phyloP scores from a whole-genome alignment of 1,139 yeast genomes.

The Kodamaea alishanica region DNA sequence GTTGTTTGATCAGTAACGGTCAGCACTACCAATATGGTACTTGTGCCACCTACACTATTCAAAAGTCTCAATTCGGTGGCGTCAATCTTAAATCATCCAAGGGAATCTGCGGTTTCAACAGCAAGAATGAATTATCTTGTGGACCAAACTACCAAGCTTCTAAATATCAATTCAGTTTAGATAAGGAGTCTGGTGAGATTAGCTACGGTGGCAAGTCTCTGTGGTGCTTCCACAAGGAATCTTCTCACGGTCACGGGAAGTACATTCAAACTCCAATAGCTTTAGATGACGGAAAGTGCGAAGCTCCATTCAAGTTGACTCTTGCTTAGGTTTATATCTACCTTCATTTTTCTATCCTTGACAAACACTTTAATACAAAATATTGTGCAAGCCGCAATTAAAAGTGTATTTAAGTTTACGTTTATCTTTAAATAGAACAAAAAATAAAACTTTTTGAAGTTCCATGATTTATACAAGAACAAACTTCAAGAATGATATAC shows the following conservation, averaged over 20 bases:
- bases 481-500: too few species aligned
- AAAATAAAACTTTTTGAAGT: too few species aligned
- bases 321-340: too few species aligned
- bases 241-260: conserved; percentile 39
- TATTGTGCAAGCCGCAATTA: too few species aligned
- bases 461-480: too few species aligned
- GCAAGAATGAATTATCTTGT: conserved; percentile 31
- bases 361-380: too few species aligned
- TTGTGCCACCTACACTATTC: conserved; percentile 68
- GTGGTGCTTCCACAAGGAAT: conserved; percentile 59
- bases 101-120: conserved; percentile 66
- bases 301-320: conserved; percentile 38
- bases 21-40: conserved; percentile 81
- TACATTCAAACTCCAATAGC: conserved; percentile 52
- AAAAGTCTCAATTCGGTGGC: conserved; percentile 66
- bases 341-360: too few species aligned
- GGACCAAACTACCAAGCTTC: conserved; percentile 25
- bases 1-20: conserved; percentile 83
- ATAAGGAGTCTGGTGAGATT: conserved; percentile 42
- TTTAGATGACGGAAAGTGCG: conserved; percentile 44
- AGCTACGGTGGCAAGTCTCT: conserved; percentile 60
- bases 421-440: too few species aligned
- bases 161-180: conserved; percentile 53
- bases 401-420: too few species aligned
- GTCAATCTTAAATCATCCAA: conserved; percentile 60